These are phyloP conservation scores for Phytophthora citricola DNA, from an alignment of 352 stramenopile species.

Conservation along the genomic window DNA sequence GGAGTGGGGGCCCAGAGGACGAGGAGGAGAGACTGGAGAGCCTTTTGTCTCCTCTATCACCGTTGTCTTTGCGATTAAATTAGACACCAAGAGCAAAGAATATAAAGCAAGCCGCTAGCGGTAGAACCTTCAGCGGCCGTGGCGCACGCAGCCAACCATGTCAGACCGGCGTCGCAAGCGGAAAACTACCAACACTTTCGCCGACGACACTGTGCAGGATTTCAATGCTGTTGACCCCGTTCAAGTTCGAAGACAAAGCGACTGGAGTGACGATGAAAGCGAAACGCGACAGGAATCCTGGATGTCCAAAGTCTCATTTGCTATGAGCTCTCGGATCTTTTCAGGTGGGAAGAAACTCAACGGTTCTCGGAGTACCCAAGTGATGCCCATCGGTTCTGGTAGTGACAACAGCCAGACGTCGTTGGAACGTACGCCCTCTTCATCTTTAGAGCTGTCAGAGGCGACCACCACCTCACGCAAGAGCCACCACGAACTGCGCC, in stretches of 20 bases:
- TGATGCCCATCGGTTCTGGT: conserved; percentile 48
- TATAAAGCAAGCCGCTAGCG: too few species aligned
- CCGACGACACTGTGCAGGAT: conserved; percentile 35
- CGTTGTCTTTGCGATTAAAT: conserved; percentile 16
- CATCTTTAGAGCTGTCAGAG: too few species aligned
- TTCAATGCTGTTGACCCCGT: conserved; percentile 43
- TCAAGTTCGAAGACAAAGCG: conserved; percentile 32
- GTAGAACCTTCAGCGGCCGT: too few species aligned
- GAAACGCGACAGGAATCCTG: conserved; percentile 55
- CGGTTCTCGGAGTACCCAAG: conserved; percentile 64
- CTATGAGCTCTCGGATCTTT: conserved; percentile 74
- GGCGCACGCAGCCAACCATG: too few species aligned
- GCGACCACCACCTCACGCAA: too few species aligned
- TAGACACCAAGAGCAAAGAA: background rate
- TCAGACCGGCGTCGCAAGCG: conserved; percentile 49
- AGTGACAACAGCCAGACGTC: conserved; percentile 18
- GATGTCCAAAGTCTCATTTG: conserved; percentile 67
- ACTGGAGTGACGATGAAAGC: conserved; percentile 22
- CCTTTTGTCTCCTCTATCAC: conserved; percentile 9
- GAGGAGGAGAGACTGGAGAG: conserved; percentile 11
- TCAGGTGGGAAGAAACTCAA: conserved; percentile 50
- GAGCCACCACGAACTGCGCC: too few species aligned
- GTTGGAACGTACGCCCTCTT: background rate
- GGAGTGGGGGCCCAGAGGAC: conserved; percentile 19
- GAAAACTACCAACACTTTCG: conserved; percentile 34